phyloP scores from a whole-genome alignment of 1,139 yeast genomes.

The Arxiozyma slooffiae region DNA sequence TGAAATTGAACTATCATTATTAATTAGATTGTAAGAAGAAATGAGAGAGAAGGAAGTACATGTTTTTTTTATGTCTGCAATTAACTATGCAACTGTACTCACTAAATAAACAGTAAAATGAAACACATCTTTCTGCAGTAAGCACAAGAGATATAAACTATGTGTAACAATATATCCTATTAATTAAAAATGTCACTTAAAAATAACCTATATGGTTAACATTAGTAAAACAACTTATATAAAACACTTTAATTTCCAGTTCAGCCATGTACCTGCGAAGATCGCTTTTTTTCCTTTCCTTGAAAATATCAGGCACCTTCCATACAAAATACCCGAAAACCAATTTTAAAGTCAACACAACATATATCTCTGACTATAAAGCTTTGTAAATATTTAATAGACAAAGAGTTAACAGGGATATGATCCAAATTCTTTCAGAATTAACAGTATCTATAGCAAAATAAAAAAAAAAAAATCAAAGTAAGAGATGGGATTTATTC shows the following conservation, averaged over 20 bases:
- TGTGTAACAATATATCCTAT: background rate
- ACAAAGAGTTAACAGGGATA: constrained; percentile 66
- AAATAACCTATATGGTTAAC: background rate
- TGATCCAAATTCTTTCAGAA: constrained; percentile 73
- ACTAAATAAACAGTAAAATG: background rate
- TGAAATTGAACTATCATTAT: background rate
- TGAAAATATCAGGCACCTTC: too few species aligned
- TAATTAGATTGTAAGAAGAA: background rate
- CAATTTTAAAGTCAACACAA: background rate
- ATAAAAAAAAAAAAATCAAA: constrained; percentile 37
- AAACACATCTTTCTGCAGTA: background rate
- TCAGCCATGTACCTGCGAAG: too few species aligned
- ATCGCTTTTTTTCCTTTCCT: background rate
- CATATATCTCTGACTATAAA: constrained; percentile 41
- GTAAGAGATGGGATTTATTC: background rate
- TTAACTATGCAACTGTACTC: background rate
- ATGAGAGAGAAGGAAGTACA: background rate
- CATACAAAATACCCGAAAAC: background rate
- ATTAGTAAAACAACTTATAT: too few species aligned
- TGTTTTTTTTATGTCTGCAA: background rate
- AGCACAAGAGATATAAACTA: background rate
- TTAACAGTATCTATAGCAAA: constrained; percentile 76
- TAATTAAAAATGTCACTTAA: too few species aligned
- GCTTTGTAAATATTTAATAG: constrained; percentile 69
- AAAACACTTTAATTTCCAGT: background rate